Base-by-base conservation (phyloP, 2,329 filamentous ascomycete species). In the Stagonosporopsis rhizophila region DNA sequence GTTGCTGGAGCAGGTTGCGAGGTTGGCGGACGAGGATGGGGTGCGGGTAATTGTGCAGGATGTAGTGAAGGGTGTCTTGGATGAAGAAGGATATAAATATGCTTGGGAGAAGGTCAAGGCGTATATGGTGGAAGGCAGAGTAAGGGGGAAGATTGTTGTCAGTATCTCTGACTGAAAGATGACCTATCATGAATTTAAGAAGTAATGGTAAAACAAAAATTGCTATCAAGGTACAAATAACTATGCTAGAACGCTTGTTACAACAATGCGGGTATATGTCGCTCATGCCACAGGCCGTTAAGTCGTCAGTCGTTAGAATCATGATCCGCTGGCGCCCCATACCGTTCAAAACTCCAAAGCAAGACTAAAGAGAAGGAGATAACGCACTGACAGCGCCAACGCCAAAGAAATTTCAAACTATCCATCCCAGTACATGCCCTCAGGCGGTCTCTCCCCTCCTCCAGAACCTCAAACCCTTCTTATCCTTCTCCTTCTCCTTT, bases 121-220 rank as follows among this genome's bases (percentile, higher is more conserved):
- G 3, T 66, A 67, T 4, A 70, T 73, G 66, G 62, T 69, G 2
- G 64, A 60, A 15, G 69, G 69, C 6, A 63, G 70, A 23, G 70
- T 71, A 2, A 58, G 67, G 28, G 69, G 71, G 6, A 73, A 72
- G 58, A 67, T 73, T 42, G 69, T 74, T 20, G 56, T 71, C n/a
- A 19, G 30, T 32, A 32, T 32, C 14, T 38, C 35, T 38, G n/a
- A 14, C 3, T 38, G 17, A 38, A 6, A 9, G 5, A 3, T 7
- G 14, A 32, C 7, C 30, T 11, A 3, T 15, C 3, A 6, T 32
- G 3, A 14, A 32, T 4, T 15, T 6, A 3, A n/a, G 38, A 25
- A 25, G 20, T n/a, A 7, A 25, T 25, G 6, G 9, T 12, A 38
- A 11, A 12, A 20, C 35, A 22, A 5, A 28, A 11, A 48, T 34